Evolutionary conservation across 1,284 basidiomycete genomes (phyloP), one percentile per base, ranked within the genome.

Genomic region (Melampsora larici-populina): DNA sequence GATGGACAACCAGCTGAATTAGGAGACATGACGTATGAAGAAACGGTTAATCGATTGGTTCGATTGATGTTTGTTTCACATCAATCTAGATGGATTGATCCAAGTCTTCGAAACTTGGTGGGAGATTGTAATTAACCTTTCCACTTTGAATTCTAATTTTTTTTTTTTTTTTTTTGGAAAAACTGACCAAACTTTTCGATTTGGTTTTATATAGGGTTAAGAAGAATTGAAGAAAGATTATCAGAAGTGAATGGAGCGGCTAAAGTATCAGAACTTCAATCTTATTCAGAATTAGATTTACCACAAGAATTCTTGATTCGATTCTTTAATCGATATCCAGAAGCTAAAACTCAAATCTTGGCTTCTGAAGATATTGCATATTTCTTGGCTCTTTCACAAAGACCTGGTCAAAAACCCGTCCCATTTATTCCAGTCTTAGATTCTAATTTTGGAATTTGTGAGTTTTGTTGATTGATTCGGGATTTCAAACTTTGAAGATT

Each of bases 381-480:
- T 86, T 98, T 99, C 89, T 88, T 99, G 66, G 91, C 92, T 51
- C 96, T 99, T 82, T 88, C 92, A 62, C 94, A 97, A 85, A 89
- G 97, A 75, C 93, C 93, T 18, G 93, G 93, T 18, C 96, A 99
- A 87, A 99, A 99, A 87, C 97, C 97, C 0, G 95, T 92, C 9
- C 97, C 96, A 1, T 99, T 98, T 87, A 97, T 99, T 81, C 95
- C 96, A n/a, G 90, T 98, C 70, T 88, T 99, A 67, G 95, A 98
- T 84, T 89, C 90, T 31, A 89, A 86, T 81, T 97, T 99, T 84
- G 93, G 96, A 84, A 93, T 97, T 75, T 97, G 95, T 94, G 43
- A 8, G 63, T 65, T 48, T 36, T 72, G 24, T 18, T 63, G 62
- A 11, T 51, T n/a, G 48, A 9, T n/a, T n/a, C n/a, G n/a, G n/a